Evolutionary conservation across 345 rosid species (phyloP).

Genomic region (Aquilaria malaccensis): DNA sequence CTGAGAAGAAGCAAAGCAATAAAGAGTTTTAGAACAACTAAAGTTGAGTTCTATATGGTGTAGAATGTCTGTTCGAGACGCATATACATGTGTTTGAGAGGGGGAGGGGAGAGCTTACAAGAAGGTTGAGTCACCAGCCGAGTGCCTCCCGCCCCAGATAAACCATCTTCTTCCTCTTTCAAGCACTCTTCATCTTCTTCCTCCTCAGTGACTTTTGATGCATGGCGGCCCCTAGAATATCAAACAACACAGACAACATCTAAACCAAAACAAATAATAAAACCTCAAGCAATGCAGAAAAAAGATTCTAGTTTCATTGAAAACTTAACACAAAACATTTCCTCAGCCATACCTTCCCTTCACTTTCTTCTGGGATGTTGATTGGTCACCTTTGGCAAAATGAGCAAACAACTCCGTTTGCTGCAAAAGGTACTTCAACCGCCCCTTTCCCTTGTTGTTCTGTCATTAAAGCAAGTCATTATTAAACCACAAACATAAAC

Average conservation of each 20-base stretch:
- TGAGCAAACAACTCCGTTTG: constrained; percentile 98
- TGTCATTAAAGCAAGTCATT: constrained; percentile 21
- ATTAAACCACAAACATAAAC: constrained; percentile 5
- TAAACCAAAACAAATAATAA: no score
- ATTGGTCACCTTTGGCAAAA: constrained; percentile 82
- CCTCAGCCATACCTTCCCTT: constrained; percentile 67
- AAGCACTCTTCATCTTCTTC: constrained; percentile 98
- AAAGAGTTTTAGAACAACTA: not conserved
- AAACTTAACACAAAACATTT: no score
- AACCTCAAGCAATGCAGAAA: no score
- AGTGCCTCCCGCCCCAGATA: constrained; percentile 73
- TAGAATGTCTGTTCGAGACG: no score
- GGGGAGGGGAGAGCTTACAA: constrained; percentile 39
- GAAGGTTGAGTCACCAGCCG: constrained; percentile 91
- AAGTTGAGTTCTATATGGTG: not conserved
- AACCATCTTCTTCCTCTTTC: constrained; percentile 92
- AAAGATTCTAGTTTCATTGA: not conserved
- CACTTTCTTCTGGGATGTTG: constrained; percentile 59
- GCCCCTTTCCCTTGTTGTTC: constrained; percentile 88
- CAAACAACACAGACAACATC: no score
- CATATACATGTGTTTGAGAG: not conserved
- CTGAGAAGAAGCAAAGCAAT: constrained; percentile 24
- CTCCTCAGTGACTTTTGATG: constrained; percentile 93
- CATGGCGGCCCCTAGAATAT: constrained; percentile 81
- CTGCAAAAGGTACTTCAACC: constrained; percentile 86